phyloP scores from a whole-genome alignment of 2,329 filamentous ascomycete species.

The Cytospora paraplurivora region DNA sequence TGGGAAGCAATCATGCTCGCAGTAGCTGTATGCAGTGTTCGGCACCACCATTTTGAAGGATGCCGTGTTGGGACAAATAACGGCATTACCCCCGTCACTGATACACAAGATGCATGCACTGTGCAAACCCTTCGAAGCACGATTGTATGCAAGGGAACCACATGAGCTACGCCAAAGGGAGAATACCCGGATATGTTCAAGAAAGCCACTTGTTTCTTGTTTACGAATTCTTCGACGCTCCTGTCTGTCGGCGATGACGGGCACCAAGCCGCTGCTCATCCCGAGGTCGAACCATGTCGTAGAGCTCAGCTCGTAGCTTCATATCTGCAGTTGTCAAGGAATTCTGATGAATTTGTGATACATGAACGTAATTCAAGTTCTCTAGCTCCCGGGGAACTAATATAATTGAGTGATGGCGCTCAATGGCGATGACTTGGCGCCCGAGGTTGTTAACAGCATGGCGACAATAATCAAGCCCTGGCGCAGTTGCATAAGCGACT shows the following conservation, averaged over 20 bases:
- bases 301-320: not conserved
- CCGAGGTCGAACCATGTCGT: not conserved
- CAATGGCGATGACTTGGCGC: too few species aligned
- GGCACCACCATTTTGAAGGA: not conserved
- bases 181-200: not conserved
- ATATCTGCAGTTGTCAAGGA: not conserved
- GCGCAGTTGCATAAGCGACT: too few species aligned
- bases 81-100: not conserved
- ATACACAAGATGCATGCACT: not conserved
- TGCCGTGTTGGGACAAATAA: not conserved
- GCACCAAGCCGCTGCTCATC: not conserved
- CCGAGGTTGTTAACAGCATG: too few species aligned
- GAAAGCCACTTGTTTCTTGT: not conserved
- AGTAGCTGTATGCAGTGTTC: constrained; percentile 9
- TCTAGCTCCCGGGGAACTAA: too few species aligned
- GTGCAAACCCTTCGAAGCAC: not conserved
- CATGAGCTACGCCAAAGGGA: not conserved
- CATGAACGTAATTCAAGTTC: not conserved
- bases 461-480: too few species aligned
- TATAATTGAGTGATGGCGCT: too few species aligned
- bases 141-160: not conserved
- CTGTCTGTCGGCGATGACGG: not conserved
- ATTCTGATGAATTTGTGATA: not conserved
- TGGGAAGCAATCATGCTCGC: not conserved
- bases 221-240: not conserved